Percentiles rank a stretch among this genome's conserved stretches.
Conservation (phyloP, 441 rosid species). For the Adansonia grandidieri region DNA sequence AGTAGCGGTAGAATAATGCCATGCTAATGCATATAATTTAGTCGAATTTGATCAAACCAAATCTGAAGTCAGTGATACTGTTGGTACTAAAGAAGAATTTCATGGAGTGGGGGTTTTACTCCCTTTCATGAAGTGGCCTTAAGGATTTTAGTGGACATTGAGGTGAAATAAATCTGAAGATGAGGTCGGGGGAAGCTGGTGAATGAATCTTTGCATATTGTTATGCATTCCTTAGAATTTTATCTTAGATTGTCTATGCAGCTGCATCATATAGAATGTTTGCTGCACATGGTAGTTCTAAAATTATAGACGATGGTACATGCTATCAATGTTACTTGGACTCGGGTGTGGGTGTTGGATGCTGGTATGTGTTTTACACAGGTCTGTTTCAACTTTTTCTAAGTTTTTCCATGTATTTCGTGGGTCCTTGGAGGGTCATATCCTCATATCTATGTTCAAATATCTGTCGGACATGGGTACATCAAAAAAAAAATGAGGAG, state of each 20-base stretch:
- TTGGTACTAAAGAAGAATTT: neutral
- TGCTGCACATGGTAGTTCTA: neutral
- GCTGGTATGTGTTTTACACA: too few species aligned
- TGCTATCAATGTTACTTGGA: neutral
- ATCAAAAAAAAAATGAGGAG: too few species aligned
- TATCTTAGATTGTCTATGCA: neutral
- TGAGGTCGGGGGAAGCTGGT: neutral
- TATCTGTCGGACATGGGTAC: too few species aligned
- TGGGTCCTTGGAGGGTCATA: too few species aligned
- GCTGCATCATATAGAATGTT: neutral
- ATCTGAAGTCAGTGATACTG: neutral
- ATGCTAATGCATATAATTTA: neutral
- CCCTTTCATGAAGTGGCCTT: neutral
- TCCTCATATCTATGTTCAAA: too few species aligned
- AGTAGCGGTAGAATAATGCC: neutral
- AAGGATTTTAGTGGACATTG: neutral
- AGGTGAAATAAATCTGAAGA: neutral
- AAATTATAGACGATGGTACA: neutral
- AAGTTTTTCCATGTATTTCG: too few species aligned
- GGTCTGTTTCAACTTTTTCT: too few species aligned
- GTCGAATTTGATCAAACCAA: neutral
- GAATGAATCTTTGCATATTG: neutral
- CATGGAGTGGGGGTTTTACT: neutral
- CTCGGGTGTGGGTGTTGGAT: too few species aligned
- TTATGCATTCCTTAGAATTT: neutral